Evolutionary conservation across 164 flowering plant species (phyloP).

Genomic region (Piper betle): DNA sequence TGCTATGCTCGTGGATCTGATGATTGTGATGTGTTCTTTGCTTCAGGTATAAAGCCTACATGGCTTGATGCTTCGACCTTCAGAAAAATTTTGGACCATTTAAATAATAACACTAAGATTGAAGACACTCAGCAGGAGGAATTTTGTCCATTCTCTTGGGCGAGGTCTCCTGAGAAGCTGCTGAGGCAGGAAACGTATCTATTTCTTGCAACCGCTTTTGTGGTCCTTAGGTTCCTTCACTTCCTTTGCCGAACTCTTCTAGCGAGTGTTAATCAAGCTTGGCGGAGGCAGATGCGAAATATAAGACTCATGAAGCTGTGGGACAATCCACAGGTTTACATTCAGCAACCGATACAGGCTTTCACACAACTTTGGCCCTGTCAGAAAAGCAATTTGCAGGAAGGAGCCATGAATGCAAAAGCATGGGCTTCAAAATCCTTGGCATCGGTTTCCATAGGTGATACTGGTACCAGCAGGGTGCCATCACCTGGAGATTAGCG

Average conservation of each 20-base stretch:
- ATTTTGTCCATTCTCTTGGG: constrained; percentile 71
- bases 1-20: neutral
- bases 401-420: constrained; percentile 70
- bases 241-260: constrained; percentile 29
- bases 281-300: constrained; percentile 23
- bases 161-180: constrained; percentile 79
- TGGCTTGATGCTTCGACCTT: constrained; percentile 21
- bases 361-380: constrained; percentile 41
- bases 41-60: constrained; percentile 36
- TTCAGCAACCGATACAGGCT: constrained; percentile 38
- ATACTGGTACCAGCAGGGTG: constrained; percentile 42
- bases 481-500: constrained; percentile 14
- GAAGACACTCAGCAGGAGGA: constrained; percentile 28
- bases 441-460: constrained; percentile 85
- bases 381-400: constrained; percentile 76
- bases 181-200: constrained; percentile 73
- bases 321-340: constrained; percentile 42
- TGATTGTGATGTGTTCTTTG: neutral
- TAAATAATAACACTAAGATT: constrained; percentile 29
- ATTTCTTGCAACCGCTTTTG: constrained; percentile 65
- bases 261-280: constrained; percentile 9
- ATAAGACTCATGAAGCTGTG: constrained; percentile 29
- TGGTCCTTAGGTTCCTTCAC: constrained; percentile 55
- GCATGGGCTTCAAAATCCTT: constrained; percentile 93
- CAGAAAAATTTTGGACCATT: constrained; percentile 22